Conservation (phyloP, 2,329 filamentous ascomycete genomes). For the Didymella arachidicola region DNA sequence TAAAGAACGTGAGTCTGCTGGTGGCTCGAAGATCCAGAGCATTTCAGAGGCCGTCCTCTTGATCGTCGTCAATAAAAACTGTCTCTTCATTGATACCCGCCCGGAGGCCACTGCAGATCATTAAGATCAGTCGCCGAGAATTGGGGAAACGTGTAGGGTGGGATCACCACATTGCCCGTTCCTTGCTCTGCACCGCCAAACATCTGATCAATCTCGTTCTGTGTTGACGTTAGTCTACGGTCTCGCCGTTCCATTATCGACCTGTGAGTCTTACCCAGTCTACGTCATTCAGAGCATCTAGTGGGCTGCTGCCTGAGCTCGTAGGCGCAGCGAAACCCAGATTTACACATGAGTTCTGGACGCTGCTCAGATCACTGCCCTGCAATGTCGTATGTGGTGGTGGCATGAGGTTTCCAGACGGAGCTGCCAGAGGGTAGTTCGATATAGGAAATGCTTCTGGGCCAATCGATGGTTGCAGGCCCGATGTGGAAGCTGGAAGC, state of each 20-base stretch:
- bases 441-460: constrained; percentile 12
- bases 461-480: constrained; percentile 6
- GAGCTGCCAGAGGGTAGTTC: constrained; percentile 5
- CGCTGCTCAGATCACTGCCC: constrained; percentile 6
- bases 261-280: constrained; percentile 65
- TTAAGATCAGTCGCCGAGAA: constrained; percentile 28
- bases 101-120: constrained; percentile 35
- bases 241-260: too few species aligned
- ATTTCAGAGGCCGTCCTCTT: too few species aligned
- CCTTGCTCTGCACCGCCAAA: constrained; percentile 49
- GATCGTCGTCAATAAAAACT: not conserved
- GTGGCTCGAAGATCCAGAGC: not conserved
- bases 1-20: not conserved
- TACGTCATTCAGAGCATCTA: constrained; percentile 58
- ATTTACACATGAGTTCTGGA: not conserved
- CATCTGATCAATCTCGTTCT: constrained; percentile 58
- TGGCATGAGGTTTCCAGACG: not conserved
- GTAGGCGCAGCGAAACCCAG: not conserved
- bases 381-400: not conserved
- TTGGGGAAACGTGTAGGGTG: constrained; percentile 47
- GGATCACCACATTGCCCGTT: constrained; percentile 42
- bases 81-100: constrained; percentile 1
- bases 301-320: constrained; percentile 28
- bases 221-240: not conserved
- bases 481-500: constrained; percentile 7